Conservation (phyloP, 768 basidiomycete genomes). For the Neoboletus magnificus region DNA sequence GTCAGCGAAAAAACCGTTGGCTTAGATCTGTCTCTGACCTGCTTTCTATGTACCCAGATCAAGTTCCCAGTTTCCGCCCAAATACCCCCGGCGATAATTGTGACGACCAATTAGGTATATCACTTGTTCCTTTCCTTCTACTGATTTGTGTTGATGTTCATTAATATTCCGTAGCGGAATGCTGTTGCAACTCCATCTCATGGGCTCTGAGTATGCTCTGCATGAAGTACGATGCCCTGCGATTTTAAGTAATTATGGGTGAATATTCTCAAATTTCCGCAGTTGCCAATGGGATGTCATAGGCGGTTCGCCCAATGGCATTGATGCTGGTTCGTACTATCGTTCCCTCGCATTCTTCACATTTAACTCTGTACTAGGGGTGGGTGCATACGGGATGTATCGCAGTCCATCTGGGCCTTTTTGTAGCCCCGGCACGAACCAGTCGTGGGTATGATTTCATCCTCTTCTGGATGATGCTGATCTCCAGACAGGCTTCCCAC, state of each 20-base stretch:
- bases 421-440: slow-evolving; percentile 21
- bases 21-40: background rate
- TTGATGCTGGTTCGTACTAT: slow-evolving; percentile 15
- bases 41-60: slow-evolving; percentile 1
- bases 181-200: slow-evolving; percentile 29
- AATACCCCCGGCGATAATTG: slow-evolving; percentile 27
- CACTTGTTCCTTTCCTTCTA: background rate
- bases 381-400: slow-evolving; percentile 9
- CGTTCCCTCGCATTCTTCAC: background rate
- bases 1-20: slow-evolving; percentile 11
- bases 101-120: slow-evolving; percentile 22
- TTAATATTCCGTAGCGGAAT: slow-evolving; percentile 17
- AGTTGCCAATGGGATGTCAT: slow-evolving; percentile 24
- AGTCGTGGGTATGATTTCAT: slow-evolving; percentile 10
- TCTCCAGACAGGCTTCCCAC: slow-evolving; percentile 17
- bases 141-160: background rate
- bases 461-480: background rate
- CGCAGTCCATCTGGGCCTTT: slow-evolving; percentile 2
- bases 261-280: background rate
- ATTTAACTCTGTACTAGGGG: slow-evolving; percentile 1
- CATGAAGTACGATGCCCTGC: slow-evolving; percentile 15
- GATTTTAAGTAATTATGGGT: too few species aligned
- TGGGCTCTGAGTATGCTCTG: slow-evolving; percentile 29
- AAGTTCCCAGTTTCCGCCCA: slow-evolving; percentile 19
- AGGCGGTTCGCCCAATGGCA: slow-evolving; percentile 4